phyloP scores from a whole-genome alignment of 2,329 filamentous ascomycete genomes.

The Colletotrichum costaricense region DNA sequence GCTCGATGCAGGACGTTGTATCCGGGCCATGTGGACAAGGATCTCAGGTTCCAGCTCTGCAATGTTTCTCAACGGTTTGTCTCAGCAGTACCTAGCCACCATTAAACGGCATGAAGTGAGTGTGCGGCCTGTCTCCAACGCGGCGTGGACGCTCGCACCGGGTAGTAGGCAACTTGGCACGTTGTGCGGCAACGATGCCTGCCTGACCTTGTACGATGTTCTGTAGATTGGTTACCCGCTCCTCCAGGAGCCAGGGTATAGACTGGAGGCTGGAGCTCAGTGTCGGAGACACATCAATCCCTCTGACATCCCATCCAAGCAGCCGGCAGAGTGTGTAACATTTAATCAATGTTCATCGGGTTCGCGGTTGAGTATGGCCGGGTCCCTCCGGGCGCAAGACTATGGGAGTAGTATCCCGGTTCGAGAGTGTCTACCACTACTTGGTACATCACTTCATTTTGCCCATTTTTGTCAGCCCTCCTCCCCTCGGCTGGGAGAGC shows the following conservation, averaged over 20 bases:
- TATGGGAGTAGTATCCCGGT: background rate
- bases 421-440: background rate
- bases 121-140: background rate
- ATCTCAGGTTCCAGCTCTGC: background rate
- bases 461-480: background rate
- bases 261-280: background rate
- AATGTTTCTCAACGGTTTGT: background rate
- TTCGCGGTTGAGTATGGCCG: background rate
- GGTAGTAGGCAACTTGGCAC: background rate
- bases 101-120: background rate
- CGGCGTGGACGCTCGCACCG: background rate
- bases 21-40: background rate
- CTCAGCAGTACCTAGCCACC: background rate
- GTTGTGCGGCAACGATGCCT: background rate
- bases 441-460: background rate
- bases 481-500: background rate
- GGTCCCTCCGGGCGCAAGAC: background rate
- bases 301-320: background rate
- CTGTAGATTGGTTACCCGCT: background rate
- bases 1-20: constrained; percentile 3
- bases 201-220: background rate
- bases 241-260: background rate
- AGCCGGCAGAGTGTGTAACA: constrained; percentile 7
- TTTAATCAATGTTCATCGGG: background rate
- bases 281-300: background rate